Conservation (phyloP, 768 basidiomycete genomes). For the Leccinum truebloodii region DNA sequence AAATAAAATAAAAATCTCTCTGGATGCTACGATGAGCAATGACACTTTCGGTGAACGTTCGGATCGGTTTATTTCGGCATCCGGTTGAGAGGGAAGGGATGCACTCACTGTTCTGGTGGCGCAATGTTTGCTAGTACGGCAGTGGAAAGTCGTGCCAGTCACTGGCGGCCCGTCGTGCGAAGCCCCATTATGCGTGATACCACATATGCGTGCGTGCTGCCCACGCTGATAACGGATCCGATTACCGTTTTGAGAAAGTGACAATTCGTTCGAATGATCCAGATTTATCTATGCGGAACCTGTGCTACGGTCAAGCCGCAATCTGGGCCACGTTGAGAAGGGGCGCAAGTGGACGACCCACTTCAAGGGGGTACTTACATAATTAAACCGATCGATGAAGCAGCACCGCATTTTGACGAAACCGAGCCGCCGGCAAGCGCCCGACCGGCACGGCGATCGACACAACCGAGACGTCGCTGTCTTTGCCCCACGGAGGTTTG, state of each 20-base stretch:
- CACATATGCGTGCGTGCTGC: not conserved
- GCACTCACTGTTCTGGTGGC: not conserved
- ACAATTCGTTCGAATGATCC: not conserved
- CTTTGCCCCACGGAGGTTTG: not conserved
- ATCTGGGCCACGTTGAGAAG: not conserved
- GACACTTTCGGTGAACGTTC: not conserved
- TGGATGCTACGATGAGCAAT: not conserved
- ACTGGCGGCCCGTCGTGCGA: not conserved
- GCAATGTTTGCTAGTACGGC: not conserved
- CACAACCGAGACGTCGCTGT: constrained; percentile 4
- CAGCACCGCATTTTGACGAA: constrained; percentile 9
- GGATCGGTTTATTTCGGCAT: not conserved
- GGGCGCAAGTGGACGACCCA: not conserved
- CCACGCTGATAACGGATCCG: not conserved
- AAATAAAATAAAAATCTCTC: too few relatives aligned
- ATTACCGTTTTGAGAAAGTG: not conserved
- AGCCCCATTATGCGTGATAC: not conserved
- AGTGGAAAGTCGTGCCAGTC: not conserved
- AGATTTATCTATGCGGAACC: not conserved
- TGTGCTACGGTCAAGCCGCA: not conserved
- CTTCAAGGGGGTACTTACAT: not conserved
- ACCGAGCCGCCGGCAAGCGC: not conserved
- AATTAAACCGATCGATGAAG: not conserved
- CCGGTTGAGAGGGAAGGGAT: not conserved
- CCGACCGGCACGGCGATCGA: constrained; percentile 5